Base-by-base conservation (phyloP, 768 basidiomycete genomes). In the Rhizopogon vulgaris region DNA sequence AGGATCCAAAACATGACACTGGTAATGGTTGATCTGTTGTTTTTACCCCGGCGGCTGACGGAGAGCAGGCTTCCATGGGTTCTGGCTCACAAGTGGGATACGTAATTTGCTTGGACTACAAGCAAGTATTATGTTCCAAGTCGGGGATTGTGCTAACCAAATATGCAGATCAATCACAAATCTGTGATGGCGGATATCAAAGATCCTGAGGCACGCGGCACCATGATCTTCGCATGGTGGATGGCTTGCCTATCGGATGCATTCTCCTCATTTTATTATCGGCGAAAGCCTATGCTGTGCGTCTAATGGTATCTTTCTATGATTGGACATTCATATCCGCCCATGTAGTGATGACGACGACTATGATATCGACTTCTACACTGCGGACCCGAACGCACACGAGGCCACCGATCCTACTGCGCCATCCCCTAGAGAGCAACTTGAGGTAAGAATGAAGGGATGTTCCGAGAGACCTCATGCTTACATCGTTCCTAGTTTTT, bases 141-240 rank as follows among this genome's bases (percentile, higher is more conserved):
- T 43, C 24, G 11, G 49, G 37, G 24, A 37, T 24, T 18, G 43
- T 39, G 30, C 36, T 52, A 55, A 57, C 53, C 47, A 51, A n/a
- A 34, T 8, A 40, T 47, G 41, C 60, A 90, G 88, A 88, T 91
- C 65, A 91, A 90, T 68, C 87, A 90, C 61, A 90, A 88, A 66
- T 82, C 87, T 3, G 84, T 84, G 36, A 83, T 87, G 73, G 75
- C 79, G 9, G 80, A 76, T 53, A 87, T 90, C 57, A 76, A 80
- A 56, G 87, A 90, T 63, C 75, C 80, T 38, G 89, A 90, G 60
- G 82, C 76, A 46, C 81, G 85, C 48, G 85, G 87, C 24, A 90
- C 86, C 6, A 88, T 92, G 84, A 86, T 89, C 48, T 93, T 91
- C 62, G 86, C 91, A 1, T 94, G 92, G 87, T 94, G 93, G 91